Conservation (phyloP, 2,329 filamentous ascomycete species). For the Fusarium duplospermum region DNA sequence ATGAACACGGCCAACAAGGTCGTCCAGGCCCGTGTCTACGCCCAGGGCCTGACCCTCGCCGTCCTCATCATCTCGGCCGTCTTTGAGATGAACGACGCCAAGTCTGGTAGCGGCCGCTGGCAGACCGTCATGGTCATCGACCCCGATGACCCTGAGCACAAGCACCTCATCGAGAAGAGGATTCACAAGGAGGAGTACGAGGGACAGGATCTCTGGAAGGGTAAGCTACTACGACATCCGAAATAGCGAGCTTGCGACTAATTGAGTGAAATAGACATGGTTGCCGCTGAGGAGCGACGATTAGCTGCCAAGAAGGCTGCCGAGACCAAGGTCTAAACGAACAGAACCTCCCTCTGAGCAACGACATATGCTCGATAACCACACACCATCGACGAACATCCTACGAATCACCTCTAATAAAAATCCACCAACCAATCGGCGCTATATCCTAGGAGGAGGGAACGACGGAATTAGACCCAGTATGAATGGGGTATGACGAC, state of each 20-base stretch:
- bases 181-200: conserved; percentile 88
- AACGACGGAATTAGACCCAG: conserved; percentile 1
- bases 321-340: conserved; percentile 38
- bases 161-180: conserved; percentile 86
- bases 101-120: conserved; percentile 80
- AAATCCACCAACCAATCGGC: conserved; percentile 2
- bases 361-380: not conserved
- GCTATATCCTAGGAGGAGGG: not conserved
- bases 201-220: conserved; percentile 94
- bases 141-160: conserved; percentile 84
- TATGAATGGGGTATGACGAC: not conserved
- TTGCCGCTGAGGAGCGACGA: conserved; percentile 79
- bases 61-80: conserved; percentile 85
- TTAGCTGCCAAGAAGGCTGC: conserved; percentile 55
- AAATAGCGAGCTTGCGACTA: conserved; percentile 4
- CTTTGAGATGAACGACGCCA: conserved; percentile 83
- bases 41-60: conserved; percentile 87
- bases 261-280: conserved; percentile 72
- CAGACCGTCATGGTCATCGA: conserved; percentile 86
- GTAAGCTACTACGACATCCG: conserved; percentile 56
- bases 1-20: conserved; percentile 85
- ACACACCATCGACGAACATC: not conserved
- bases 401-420: conserved; percentile 16
- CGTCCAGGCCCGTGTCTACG: conserved; percentile 94
- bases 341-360: not conserved